Evolutionary conservation across 2,329 filamentous ascomycete genomes (phyloP).

Genomic region (Fusarium napiforme): DNA sequence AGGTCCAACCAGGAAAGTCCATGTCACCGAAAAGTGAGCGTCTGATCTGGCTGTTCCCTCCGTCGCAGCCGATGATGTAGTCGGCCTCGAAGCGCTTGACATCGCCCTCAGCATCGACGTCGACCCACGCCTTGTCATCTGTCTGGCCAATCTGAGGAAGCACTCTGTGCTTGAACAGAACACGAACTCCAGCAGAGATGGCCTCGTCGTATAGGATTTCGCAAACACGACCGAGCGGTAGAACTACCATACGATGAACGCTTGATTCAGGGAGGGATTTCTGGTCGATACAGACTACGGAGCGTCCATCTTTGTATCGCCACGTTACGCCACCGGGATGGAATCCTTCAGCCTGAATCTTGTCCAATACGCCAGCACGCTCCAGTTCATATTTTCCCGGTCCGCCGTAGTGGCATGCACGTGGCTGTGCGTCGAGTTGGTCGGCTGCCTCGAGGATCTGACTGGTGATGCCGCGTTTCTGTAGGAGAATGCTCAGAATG

Average conservation of each 20-base stretch:
- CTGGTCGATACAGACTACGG: not conserved
- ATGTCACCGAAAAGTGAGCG: not conserved
- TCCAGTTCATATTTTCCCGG: not conserved
- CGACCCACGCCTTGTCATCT: not conserved
- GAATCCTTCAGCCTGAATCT: not conserved
- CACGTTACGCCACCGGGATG: not conserved
- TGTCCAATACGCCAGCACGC: not conserved
- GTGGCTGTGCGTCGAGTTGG: not conserved
- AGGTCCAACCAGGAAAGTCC: not conserved
- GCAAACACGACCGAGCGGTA: not conserved
- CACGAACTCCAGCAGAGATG: not conserved
- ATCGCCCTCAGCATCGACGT: not conserved
- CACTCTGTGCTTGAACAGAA: not conserved
- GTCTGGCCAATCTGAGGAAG: not conserved
- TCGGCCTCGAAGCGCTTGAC: not conserved
- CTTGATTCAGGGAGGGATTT: not conserved
- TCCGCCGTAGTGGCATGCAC: not conserved
- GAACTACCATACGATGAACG: not conserved
- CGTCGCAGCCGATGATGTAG: not conserved
- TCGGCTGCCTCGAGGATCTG: not conserved
- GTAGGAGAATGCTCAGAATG: not conserved
- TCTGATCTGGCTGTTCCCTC: not conserved
- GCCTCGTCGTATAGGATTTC: not conserved
- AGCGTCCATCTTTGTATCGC: not conserved
- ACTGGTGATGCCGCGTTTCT: not conserved